Base-by-base conservation (phyloP, 352 stramenopile genomes). In the Phytophthora foliorum region DNA sequence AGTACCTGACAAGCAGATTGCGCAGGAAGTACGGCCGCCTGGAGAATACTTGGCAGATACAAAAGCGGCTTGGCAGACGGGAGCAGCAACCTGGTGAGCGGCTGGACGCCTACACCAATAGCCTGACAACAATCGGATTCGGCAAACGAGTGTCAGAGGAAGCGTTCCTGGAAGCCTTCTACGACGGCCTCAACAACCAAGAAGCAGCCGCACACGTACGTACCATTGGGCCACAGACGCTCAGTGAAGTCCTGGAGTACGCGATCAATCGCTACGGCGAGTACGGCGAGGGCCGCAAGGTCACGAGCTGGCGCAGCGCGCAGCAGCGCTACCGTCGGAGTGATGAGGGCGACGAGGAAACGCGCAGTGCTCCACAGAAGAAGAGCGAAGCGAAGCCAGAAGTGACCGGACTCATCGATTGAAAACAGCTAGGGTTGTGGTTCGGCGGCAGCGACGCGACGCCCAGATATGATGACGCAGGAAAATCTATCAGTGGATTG, bases 61-160 rank as follows among this genome's bases (percentile, higher is more conserved):
- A 49, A 11, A 39, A 58, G 21, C 51, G 34, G 2, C 19, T 57
- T 2, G 8, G n/a, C 21, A 8, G 2, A 13, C 31, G 50, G 11
- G 34, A 32, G 13, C 51, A 58, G 21, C 51, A 48, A 21, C 36
- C 51, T 9, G 51, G 51, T 22, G 51, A 58, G 34, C n/a, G 51
- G 2, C 36, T 58, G 2, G n/a, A 27, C 13, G 24, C 27, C 48
- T 54, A 39, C 27, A 14, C 27, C 2, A 24, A n/a, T 1, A 54
- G 48, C 48, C 25, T 54, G 25, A 25, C 16, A 22, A 54, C 3
- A 25, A 54, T 54, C 14, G 48, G 25, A 4, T 54, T 54, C 27
- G 25, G 48, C 0, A 39, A 41, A n/a, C 25, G 27, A n/a, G 48
- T 54, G 48, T 13, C 25, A 42, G 16, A 2, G 9, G 16, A 42